Evolutionary conservation across 805 yeast species (phyloP).

Genomic region (Teunomyces barrocoloradensis): DNA sequence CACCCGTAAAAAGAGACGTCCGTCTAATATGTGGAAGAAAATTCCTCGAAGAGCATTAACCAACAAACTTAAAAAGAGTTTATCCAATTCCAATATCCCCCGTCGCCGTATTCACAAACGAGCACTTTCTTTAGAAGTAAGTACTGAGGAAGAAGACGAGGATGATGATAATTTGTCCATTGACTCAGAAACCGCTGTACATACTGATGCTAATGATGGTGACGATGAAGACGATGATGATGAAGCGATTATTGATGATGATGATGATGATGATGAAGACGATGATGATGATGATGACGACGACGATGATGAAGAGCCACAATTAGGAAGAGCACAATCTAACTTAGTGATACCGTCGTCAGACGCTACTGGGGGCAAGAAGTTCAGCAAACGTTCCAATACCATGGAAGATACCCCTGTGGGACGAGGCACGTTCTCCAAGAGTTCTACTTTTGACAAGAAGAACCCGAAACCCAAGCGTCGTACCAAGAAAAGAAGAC

Average conservation of each 20-base stretch:
- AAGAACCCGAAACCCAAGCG: constrained; percentile 15
- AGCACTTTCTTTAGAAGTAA: neutral
- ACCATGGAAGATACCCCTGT: constrained; percentile 42
- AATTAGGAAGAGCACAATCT: constrained; percentile 27
- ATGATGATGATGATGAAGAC: constrained; percentile 10
- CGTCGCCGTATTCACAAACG: neutral
- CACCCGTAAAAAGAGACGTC: constrained; percentile 23
- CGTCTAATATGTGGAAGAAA: constrained; percentile 14
- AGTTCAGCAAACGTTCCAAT: constrained; percentile 43
- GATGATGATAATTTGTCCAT: constrained; percentile 10
- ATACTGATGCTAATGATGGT: constrained; percentile 10
- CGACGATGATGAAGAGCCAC: constrained; percentile 3
- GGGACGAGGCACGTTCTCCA: constrained; percentile 14
- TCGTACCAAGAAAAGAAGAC: constrained; percentile 2
- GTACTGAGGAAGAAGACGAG: constrained; percentile 5
- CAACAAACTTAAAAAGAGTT: constrained; percentile 20
- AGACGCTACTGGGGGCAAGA: constrained; percentile 32
- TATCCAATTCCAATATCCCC: constrained; percentile 9
- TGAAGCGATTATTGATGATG: constrained; percentile 14
- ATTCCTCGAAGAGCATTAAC: constrained; percentile 3
- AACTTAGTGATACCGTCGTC: constrained; percentile 32
- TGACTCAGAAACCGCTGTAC: constrained; percentile 7
- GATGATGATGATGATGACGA: constrained; percentile 13
- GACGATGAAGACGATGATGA: constrained; percentile 13
- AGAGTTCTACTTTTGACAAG: constrained; percentile 51